phyloP scores from a whole-genome alignment of 2,329 filamentous ascomycete genomes.

The Microsporum ferrugineum region DNA sequence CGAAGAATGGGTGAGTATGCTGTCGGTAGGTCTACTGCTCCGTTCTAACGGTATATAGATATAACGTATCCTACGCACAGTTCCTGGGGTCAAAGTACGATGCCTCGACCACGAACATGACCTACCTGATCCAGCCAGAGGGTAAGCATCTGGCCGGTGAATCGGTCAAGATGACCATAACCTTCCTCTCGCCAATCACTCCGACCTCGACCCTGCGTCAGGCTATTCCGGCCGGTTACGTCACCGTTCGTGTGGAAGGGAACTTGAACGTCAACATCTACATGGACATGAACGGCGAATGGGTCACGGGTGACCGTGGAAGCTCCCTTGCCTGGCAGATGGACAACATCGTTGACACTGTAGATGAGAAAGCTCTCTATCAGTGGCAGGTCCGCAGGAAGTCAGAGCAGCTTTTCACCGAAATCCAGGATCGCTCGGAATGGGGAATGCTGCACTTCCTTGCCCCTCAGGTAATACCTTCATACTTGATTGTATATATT shows the following conservation, averaged over 20 bases:
- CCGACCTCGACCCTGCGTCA: slow-evolving; percentile 70
- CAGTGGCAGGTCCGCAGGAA: slow-evolving; percentile 34
- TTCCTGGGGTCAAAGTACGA: slow-evolving; percentile 55
- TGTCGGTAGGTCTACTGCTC: slow-evolving; percentile 2
- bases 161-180: slow-evolving; percentile 40
- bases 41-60: slow-evolving; percentile 20
- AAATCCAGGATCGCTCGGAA: slow-evolving; percentile 62
- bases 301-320: slow-evolving; percentile 65
- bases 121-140: slow-evolving; percentile 46
- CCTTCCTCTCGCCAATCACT: slow-evolving; percentile 65
- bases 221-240: slow-evolving; percentile 69
- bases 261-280: slow-evolving; percentile 52
- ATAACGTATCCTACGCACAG: slow-evolving; percentile 46
- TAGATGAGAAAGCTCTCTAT: slow-evolving; percentile 30
- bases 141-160: slow-evolving; percentile 20
- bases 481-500: not conserved
- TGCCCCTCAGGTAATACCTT: slow-evolving; percentile 43
- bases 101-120: slow-evolving; percentile 59
- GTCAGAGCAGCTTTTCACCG: slow-evolving; percentile 58
- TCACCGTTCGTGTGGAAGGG: slow-evolving; percentile 60
- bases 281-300: slow-evolving; percentile 61
- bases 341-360: slow-evolving; percentile 31
- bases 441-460: slow-evolving; percentile 75
- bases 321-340: slow-evolving; percentile 61
- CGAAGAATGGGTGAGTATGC: slow-evolving; percentile 26